These are phyloP conservation scores for Cochlearia excelsa DNA, from an alignment of 345 rosid genomes.

Conservation along the genomic window DNA sequence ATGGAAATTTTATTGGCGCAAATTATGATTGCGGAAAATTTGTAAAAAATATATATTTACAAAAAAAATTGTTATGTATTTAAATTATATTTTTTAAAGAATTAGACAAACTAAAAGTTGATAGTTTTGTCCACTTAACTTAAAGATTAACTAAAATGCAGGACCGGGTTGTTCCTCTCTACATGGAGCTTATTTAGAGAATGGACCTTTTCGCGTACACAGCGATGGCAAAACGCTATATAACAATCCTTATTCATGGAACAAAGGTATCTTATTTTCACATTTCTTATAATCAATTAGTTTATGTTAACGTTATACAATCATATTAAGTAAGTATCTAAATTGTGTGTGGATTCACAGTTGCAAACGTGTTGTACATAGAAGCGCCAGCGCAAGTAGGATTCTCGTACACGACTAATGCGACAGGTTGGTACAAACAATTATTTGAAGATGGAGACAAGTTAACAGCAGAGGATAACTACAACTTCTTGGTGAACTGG, in stretches of 20 bases:
- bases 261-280: slow-evolving; percentile 33
- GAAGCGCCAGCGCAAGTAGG: slow-evolving; percentile 54
- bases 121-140: too few relatives aligned
- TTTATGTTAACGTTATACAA: too few relatives aligned
- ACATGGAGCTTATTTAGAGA: slow-evolving; percentile 43
- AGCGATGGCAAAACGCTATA: slow-evolving; percentile 58
- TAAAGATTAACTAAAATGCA: too few relatives aligned
- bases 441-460: slow-evolving; percentile 33
- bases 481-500: slow-evolving; percentile 44
- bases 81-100: too few relatives aligned
- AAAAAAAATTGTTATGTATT: too few relatives aligned
- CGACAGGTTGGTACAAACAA: slow-evolving; percentile 27
- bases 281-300: too few relatives aligned
- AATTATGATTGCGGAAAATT: too few relatives aligned
- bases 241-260: slow-evolving; percentile 54
- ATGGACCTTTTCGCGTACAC: slow-evolving; percentile 60
- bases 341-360: slow-evolving; percentile 19
- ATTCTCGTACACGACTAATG: slow-evolving; percentile 55
- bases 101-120: too few relatives aligned
- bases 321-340: too few relatives aligned
- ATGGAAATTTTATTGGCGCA: too few relatives aligned
- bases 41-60: too few relatives aligned
- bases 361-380: slow-evolving; percentile 47
- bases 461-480: slow-evolving; percentile 53
- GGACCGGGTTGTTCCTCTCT: slow-evolving; percentile 43